These are phyloP conservation scores for Boletus semigastroideus DNA, from an alignment of 1,284 basidiomycete genomes.

Conservation along the genomic window DNA sequence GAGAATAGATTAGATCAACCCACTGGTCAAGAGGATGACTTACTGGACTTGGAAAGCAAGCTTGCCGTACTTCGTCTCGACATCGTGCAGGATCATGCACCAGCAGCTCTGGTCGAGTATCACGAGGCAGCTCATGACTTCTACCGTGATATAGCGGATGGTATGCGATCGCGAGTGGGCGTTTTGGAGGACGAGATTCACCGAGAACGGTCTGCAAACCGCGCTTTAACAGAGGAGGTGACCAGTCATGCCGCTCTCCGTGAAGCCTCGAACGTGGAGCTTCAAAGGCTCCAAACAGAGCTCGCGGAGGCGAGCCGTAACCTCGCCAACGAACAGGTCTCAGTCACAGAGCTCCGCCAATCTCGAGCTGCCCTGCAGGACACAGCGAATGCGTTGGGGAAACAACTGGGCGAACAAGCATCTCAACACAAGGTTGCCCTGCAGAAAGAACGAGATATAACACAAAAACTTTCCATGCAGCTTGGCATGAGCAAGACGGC, in stretches of 20 bases:
- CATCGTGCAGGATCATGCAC: constrained; percentile 16
- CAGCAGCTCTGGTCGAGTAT: constrained; percentile 15
- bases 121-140: constrained; percentile 30
- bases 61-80: constrained; percentile 17
- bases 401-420: constrained; percentile 25
- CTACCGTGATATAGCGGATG: constrained; percentile 35
- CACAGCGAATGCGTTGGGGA: constrained; percentile 23
- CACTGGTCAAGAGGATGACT: background rate
- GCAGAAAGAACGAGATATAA: constrained; percentile 52
- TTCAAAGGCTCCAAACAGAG: constrained; percentile 42
- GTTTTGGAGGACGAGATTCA: constrained; percentile 29
- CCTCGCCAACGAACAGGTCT: constrained; percentile 24
- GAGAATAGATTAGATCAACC: constrained; percentile 7
- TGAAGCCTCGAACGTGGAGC: constrained; percentile 38
- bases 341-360: constrained; percentile 15
- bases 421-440: constrained; percentile 35
- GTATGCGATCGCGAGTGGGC: constrained; percentile 34
- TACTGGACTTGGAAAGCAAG: constrained; percentile 16
- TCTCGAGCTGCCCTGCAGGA: constrained; percentile 34
- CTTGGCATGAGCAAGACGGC: constrained; percentile 56
- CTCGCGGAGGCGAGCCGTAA: constrained; percentile 28
- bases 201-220: constrained; percentile 34
- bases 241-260: constrained; percentile 38
- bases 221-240: constrained; percentile 40
- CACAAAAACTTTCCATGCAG: constrained; percentile 46